Percentiles rank a stretch among this genome's conserved stretches.
phyloP scores from a whole-genome alignment of 2,329 filamentous ascomycete genomes.

The Alternaria burnsii region DNA sequence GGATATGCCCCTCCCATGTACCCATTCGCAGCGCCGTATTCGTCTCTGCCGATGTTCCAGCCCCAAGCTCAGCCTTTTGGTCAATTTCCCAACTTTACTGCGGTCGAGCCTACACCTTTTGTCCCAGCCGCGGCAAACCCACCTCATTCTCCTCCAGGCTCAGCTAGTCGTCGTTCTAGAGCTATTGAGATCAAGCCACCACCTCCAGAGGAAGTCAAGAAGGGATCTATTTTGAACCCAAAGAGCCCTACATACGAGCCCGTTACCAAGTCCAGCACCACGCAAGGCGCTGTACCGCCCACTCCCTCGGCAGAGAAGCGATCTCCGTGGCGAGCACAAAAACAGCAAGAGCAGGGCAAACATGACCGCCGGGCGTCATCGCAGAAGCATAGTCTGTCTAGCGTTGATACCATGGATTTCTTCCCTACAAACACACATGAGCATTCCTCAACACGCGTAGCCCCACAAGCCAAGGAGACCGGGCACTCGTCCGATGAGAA shows the following conservation, averaged over 20 bases:
- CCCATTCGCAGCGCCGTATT: slow-evolving; percentile 33
- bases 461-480: slow-evolving; percentile 28
- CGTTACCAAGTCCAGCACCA: slow-evolving; percentile 21
- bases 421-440: slow-evolving; percentile 53
- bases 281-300: slow-evolving; percentile 32
- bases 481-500: slow-evolving; percentile 27
- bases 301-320: slow-evolving; percentile 47
- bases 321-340: slow-evolving; percentile 37
- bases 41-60: slow-evolving; percentile 41
- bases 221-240: slow-evolving; percentile 47
- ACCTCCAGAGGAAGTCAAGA: slow-evolving; percentile 41
- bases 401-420: slow-evolving; percentile 53
- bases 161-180: slow-evolving; percentile 49
- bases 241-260: slow-evolving; percentile 54
- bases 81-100: slow-evolving; percentile 25
- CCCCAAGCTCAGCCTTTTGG: slow-evolving; percentile 29
- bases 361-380: slow-evolving; percentile 29
- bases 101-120: slow-evolving; percentile 34
- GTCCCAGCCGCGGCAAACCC: slow-evolving; percentile 25
- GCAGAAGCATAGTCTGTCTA: slow-evolving; percentile 50
- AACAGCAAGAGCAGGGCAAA: slow-evolving; percentile 22
- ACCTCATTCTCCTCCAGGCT: slow-evolving; percentile 42
- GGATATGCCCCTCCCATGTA: slow-evolving; percentile 36
- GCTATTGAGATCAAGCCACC: slow-evolving; percentile 53
- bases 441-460: slow-evolving; percentile 49